phyloP scores from a whole-genome alignment of 2,329 filamentous ascomycete genomes.

The Zymoseptoria ardabiliae region DNA sequence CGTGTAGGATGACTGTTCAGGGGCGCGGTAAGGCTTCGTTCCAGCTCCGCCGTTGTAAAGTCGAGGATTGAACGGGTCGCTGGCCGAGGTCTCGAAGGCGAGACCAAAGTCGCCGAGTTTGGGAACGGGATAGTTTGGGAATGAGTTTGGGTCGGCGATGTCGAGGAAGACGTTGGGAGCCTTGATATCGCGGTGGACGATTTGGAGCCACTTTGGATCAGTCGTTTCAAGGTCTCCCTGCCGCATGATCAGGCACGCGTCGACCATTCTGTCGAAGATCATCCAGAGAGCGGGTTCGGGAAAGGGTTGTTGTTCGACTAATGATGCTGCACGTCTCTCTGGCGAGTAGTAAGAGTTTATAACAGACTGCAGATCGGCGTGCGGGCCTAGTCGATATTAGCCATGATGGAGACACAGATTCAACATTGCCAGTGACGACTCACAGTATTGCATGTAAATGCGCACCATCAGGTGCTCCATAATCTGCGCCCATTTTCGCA shows the following conservation, averaged over 20 bases:
- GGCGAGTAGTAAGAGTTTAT: neutral
- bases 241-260: constrained; percentile 12
- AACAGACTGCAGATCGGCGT: neutral
- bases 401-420: neutral
- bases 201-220: neutral
- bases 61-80: neutral
- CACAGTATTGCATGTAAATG: neutral
- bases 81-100: neutral
- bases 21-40: neutral
- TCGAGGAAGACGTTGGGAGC: constrained; percentile 88
- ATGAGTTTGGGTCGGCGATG: neutral
- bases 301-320: neutral
- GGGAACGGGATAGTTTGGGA: constrained; percentile 4
- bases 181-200: constrained; percentile 79
- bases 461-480: neutral
- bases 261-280: constrained; percentile 9
- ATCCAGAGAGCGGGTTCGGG: constrained; percentile 14
- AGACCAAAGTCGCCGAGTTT: constrained; percentile 10
- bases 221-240: neutral
- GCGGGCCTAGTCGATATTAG: neutral
- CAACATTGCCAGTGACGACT: neutral
- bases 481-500: neutral
- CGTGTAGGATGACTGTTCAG: neutral
- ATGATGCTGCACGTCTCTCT: neutral
- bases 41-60: neutral